Evolutionary conservation across 495 filamentous ascomycete species (phyloP).

Genomic region (Neurospora sp.): DNA sequence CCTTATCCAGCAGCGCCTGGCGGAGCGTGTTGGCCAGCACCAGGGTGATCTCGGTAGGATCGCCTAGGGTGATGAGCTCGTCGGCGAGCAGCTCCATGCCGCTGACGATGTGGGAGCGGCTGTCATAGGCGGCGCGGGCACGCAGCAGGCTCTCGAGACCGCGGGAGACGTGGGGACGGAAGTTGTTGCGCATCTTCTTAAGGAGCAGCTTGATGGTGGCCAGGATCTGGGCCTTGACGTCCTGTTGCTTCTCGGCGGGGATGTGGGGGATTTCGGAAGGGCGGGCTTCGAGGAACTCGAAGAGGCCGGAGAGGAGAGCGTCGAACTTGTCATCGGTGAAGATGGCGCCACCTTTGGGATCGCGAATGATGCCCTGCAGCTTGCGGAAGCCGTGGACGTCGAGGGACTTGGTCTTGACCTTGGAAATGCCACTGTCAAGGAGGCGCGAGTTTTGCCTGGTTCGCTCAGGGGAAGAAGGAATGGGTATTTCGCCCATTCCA

Average conservation of each 20-base stretch:
- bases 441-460: conserved; percentile 44
- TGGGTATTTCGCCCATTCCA: conserved; percentile 7
- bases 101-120: conserved; percentile 42
- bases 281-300: conserved; percentile 60
- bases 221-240: conserved; percentile 76
- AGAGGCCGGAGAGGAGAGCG: conserved; percentile 59
- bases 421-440: conserved; percentile 65
- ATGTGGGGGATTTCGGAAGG: conserved; percentile 27
- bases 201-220: conserved; percentile 72
- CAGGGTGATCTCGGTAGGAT: conserved; percentile 36
- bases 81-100: conserved; percentile 44
- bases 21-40: conserved; percentile 34
- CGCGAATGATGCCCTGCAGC: conserved; percentile 68
- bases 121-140: conserved; percentile 51
- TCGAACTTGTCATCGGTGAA: conserved; percentile 58
- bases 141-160: conserved; percentile 58
- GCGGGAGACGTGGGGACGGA: conserved; percentile 53
- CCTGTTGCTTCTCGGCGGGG: conserved; percentile 47
- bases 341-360: conserved; percentile 38
- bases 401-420: conserved; percentile 58
- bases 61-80: conserved; percentile 40
- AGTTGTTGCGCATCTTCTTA: conserved; percentile 51
- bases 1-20: conserved; percentile 6
- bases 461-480: conserved; percentile 35
- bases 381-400: conserved; percentile 87